Evolutionary conservation across 1,139 yeast species (phyloP), one percentile per base, ranked within the genome.

Genomic region (Meyerozyma carpophila): DNA sequence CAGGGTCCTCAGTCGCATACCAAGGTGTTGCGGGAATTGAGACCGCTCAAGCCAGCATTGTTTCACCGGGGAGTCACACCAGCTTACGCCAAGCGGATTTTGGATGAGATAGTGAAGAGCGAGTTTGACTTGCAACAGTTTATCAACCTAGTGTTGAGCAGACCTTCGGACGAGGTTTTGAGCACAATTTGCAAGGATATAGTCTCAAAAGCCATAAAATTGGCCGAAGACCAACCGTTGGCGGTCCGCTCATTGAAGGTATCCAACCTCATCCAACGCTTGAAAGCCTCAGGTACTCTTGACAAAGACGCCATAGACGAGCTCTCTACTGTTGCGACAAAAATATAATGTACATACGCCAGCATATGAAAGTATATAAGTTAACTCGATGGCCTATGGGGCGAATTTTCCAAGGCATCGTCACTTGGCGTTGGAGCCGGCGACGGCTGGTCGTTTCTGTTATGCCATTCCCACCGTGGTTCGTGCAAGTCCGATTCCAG

Each of bases 71-170:
- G 52, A 1, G 42, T 68, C 21, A 53, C 55, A 20, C 44, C 51
- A 0, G 40, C 49, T 2, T 43, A 58, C 3, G 58, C 65, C 36
- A 47, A 50, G 18, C 49, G 65, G 6, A 45, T 71, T 6, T 49
- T 70, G 37, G 45, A 50, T 8, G 44, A 53, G 26, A 53, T 59
- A 2, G 56, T 65, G 6, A 49, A 55, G 16, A 57, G 57, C 37
- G 44, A 50, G 1, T 52, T 51, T 36, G 77, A 71, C 36, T 55
- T 72, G 40, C 62, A 63, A 13, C 65, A 67, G 40, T 59, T 71
- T 34, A 32, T 69, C 3, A 54, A 51, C 25, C 54, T 65, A 32
- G 51, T 55, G n/a, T 39, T 37, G 18, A 43, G 40, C 21, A 43
- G 45, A 3, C 49, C 47, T 8, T 39, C 50, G 2, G 42, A 45